Percentiles rank a stretch among this genome's conserved stretches.
Evolutionary conservation across 306 rosid genomes (phyloP).

Genomic region (Casuarina glauca): DNA sequence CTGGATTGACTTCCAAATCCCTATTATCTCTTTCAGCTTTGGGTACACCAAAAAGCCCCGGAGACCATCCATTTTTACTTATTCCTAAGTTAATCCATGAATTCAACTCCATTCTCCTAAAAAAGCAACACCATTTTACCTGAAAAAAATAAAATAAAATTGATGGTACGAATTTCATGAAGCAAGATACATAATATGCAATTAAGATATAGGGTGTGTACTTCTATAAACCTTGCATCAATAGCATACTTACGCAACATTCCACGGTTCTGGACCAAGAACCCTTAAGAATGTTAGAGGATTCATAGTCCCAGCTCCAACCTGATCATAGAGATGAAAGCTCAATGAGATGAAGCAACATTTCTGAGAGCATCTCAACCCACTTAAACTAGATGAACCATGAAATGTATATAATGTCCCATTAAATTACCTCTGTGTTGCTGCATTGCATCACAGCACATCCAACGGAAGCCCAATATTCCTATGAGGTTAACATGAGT

Average conservation of each 20-base stretch:
- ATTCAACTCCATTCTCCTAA: not conserved
- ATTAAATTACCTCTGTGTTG: constrained; percentile 82
- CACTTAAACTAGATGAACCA: not conserved
- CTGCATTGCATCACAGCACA: constrained; percentile 99
- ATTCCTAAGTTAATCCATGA: not conserved
- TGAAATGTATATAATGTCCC: not conserved
- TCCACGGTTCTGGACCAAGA: constrained; percentile 99
- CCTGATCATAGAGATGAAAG: constrained; percentile 52
- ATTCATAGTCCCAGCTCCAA: constrained; percentile 99
- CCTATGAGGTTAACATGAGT: constrained; percentile 34
- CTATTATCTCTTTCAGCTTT: not conserved
- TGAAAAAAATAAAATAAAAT: not conserved
- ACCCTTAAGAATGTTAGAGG: constrained; percentile 94
- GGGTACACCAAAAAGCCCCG: not conserved
- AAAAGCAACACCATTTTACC: not conserved
- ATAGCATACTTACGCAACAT: constrained; percentile 93
- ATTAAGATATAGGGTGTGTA: not conserved
- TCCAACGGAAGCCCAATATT: constrained; percentile 98
- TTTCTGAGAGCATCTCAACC: not conserved
- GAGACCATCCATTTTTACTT: not conserved
- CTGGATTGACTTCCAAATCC: not conserved
- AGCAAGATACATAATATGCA: not conserved
- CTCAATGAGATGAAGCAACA: not conserved
- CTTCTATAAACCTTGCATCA: constrained; percentile 37
- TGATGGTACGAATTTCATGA: not conserved